Conservation (phyloP, 352 stramenopile species). For the Phytophthora cactorum region DNA sequence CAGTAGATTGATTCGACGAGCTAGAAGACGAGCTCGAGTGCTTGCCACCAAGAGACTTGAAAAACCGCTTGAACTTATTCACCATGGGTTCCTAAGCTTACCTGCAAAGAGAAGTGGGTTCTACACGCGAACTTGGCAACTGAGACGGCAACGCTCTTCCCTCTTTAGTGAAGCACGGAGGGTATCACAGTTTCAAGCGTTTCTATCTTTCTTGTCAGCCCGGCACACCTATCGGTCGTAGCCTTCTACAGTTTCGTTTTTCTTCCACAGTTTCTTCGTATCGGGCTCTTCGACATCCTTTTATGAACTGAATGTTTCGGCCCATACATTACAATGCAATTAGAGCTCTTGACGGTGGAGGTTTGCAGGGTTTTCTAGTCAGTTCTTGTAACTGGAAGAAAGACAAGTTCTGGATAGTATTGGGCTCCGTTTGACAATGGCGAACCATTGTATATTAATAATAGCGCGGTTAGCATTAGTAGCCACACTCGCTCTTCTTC, state of each 20-base stretch:
- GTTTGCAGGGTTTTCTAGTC: not conserved
- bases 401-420: conserved; percentile 20
- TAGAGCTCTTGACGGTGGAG: not conserved
- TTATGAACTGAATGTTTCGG: not conserved
- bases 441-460: not conserved
- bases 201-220: conserved; percentile 19
- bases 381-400: conserved; percentile 2
- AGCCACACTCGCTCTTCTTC: not conserved
- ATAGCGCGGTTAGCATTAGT: not conserved
- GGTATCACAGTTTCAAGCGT: conserved; percentile 9
- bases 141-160: conserved; percentile 9
- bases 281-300: not conserved
- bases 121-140: conserved; percentile 23
- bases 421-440: conserved; percentile 16
- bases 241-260: conserved; percentile 8
- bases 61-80: conserved; percentile 61
- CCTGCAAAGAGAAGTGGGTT: not conserved
- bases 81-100: conserved; percentile 35
- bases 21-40: conserved; percentile 28
- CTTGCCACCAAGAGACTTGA: conserved; percentile 54
- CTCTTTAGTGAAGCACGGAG: not conserved
- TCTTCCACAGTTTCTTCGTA: conserved; percentile 6
- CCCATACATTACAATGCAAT: not conserved
- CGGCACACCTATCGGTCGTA: conserved; percentile 7
- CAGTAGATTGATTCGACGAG: conserved; percentile 4